phyloP scores from a whole-genome alignment of 2,329 filamentous ascomycete genomes.

The Curvularia sp. region DNA sequence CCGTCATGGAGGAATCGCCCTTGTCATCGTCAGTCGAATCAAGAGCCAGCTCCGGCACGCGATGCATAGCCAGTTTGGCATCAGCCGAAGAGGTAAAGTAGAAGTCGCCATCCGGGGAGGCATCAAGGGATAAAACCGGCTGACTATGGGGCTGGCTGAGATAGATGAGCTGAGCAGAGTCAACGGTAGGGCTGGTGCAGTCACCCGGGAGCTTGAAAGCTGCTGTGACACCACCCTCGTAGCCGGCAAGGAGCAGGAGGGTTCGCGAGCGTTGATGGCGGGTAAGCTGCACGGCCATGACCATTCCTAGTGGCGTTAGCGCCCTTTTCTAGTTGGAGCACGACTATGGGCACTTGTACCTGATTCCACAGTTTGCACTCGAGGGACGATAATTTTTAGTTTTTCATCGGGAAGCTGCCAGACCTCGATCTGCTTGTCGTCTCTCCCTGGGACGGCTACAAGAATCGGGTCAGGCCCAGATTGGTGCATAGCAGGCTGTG shows the following conservation, averaged over 20 bases:
- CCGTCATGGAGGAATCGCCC: background rate
- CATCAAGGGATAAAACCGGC: conserved; percentile 73
- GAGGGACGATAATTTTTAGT: conserved; percentile 67
- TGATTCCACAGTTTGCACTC: conserved; percentile 54
- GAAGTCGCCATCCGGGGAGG: conserved; percentile 53
- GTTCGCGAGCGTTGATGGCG: conserved; percentile 29
- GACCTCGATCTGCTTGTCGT: conserved; percentile 72
- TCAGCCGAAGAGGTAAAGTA: conserved; percentile 87
- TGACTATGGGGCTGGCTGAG: conserved; percentile 74
- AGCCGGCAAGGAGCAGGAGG: conserved; percentile 75
- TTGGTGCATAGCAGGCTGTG: background rate
- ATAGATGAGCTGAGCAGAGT: conserved; percentile 63
- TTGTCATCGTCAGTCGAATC: background rate
- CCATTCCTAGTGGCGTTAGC: conserved; percentile 71
- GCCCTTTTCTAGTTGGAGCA: conserved; percentile 37
- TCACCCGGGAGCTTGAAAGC: conserved; percentile 63
- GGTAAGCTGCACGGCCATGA: conserved; percentile 74
- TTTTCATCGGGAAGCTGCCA: conserved; percentile 79
- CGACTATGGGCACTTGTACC: conserved; percentile 27
- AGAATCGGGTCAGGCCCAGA: conserved; percentile 56
- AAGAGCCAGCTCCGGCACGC: conserved; percentile 58
- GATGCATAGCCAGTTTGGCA: conserved; percentile 77
- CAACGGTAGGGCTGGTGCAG: conserved; percentile 26
- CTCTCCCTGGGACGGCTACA: conserved; percentile 73
- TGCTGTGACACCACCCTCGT: conserved; percentile 81